Conservation (phyloP, 208 protist species). For the Novymonas esmeraldas region DNA sequence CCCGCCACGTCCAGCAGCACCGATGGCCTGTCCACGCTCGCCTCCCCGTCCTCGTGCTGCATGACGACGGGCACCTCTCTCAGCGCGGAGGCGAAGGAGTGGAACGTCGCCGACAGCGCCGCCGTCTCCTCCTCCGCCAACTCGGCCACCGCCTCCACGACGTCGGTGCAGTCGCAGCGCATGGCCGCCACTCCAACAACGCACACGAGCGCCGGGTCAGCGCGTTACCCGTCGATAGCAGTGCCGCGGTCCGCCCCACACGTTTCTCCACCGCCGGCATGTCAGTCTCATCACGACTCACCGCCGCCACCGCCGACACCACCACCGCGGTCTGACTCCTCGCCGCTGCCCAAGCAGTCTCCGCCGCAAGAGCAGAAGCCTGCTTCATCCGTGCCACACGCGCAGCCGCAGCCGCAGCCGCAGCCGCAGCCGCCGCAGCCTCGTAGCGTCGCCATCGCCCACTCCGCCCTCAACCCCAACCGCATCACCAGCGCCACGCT, state of each 20-base stretch:
- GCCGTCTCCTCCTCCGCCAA: background rate
- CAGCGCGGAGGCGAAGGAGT: slow-evolving; percentile 30
- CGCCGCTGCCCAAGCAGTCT: no score
- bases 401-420: background rate
- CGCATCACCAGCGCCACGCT: background rate
- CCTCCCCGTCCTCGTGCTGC: slow-evolving; percentile 27
- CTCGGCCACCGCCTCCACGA: slow-evolving; percentile 10
- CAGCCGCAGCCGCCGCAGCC: slow-evolving; percentile 13
- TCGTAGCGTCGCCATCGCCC: slow-evolving; percentile 17
- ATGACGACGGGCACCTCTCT: slow-evolving; percentile 24
- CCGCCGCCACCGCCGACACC: background rate
- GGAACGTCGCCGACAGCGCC: slow-evolving; percentile 11
- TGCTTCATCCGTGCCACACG: no score
- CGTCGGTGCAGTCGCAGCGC: slow-evolving; percentile 11
- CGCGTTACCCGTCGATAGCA: background rate
- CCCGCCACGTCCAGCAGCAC: slow-evolving; percentile 24
- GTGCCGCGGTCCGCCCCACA: background rate
- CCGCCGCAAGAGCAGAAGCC: no score
- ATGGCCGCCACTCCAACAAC: background rate
- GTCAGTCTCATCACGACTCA: background rate
- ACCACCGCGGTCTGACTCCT: background rate
- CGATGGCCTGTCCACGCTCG: slow-evolving; percentile 34
- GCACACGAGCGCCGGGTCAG: slow-evolving; percentile 1
- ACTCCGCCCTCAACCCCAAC: background rate
- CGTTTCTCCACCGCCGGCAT: background rate